Base-by-base conservation (phyloP, 78 protist species). In the Emiliania huxleyi region DNA sequence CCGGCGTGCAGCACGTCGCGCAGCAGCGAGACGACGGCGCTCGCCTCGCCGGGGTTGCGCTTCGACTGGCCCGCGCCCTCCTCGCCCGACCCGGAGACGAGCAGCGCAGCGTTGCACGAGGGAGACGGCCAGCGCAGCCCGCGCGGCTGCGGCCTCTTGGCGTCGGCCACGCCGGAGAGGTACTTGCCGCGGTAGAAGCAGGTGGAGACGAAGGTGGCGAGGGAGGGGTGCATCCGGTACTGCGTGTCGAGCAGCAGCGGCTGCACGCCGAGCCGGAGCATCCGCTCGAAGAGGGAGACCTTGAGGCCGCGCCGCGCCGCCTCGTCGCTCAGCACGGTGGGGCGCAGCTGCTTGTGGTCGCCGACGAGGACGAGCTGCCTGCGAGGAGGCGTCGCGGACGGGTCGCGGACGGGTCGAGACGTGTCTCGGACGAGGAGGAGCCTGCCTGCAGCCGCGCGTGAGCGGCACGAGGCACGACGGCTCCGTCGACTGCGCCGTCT, bases 401-500 rank as follows among this genome's bases (percentile, higher is more conserved):
- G n/a, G n/a, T n/a, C n/a, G n/a, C n/a, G n/a, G n/a, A n/a, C n/a
- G n/a, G n/a, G n/a, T n/a, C n/a, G n/a, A n/a, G n/a, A n/a, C n/a
- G n/a, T n/a, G n/a, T n/a, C n/a, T n/a, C n/a, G n/a, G n/a, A n/a
- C n/a, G n/a, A n/a, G n/a, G n/a, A n/a, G n/a, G n/a, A n/a, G n/a
- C n/a, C n/a, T n/a, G n/a, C n/a, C 62, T 52, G 87, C 87, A 40
- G 44, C 48, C 56, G n/a, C 2, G 46, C 35, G 33, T 40, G 40
- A 81, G n/a, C 56, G 89, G 49, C 40, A 81, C 56, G 56, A 81
- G 89, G 38, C 38, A 44, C 55, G 89, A 44, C 29, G 89, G 89
- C 89, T 81, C 89, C n/a, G 52, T 81, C 37, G 49, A 42, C 38
- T 81, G 89, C 55, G 89, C 55, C 38, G 89, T 29, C 55, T 81